phyloP scores from a whole-genome alignment of 371 early-diverging fungal species.

The Basidiobolus meristosporus region DNA sequence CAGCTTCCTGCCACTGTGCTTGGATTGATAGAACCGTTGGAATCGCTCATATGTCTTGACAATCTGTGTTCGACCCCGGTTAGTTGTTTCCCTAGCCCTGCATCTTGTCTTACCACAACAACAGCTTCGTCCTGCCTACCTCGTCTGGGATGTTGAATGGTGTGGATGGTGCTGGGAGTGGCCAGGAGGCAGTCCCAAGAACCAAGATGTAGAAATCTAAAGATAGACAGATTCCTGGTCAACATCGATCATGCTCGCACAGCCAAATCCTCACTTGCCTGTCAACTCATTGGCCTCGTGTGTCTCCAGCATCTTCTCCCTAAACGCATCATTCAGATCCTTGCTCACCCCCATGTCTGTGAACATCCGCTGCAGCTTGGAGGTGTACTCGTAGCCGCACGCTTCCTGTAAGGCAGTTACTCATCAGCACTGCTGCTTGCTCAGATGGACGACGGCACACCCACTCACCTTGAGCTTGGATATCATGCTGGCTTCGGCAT shows the following conservation, averaged over 20 bases:
- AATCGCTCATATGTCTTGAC: constrained; percentile 61
- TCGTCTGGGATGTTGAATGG: constrained; percentile 70
- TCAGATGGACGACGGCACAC: neutral
- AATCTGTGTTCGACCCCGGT: constrained; percentile 12
- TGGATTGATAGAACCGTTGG: constrained; percentile 60
- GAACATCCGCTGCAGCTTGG: constrained; percentile 83
- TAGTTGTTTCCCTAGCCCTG: neutral
- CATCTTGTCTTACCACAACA: neutral
- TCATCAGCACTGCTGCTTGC: constrained; percentile 2
- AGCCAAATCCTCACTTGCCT: constrained; percentile 7
- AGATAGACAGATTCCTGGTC: constrained; percentile 4
- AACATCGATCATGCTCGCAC: neutral
- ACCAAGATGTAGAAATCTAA: constrained; percentile 77
- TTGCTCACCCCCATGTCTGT: constrained; percentile 72
- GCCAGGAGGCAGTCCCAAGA: constrained; percentile 78
- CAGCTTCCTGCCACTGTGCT: constrained; percentile 69
- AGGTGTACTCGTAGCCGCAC: constrained; percentile 83
- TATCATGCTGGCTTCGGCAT: constrained; percentile 72
- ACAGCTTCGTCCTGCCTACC: constrained; percentile 10
- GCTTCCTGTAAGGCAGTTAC: constrained; percentile 37
- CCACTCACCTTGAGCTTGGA: constrained; percentile 36
- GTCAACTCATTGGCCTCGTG: constrained; percentile 15
- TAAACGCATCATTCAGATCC: constrained; percentile 58
- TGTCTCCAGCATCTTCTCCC: constrained; percentile 17
- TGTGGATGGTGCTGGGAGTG: constrained; percentile 55